phyloP scores from a whole-genome alignment of 228 moss, liverwort and hornwort genomes.

The Sphagnum magellanicum region DNA sequence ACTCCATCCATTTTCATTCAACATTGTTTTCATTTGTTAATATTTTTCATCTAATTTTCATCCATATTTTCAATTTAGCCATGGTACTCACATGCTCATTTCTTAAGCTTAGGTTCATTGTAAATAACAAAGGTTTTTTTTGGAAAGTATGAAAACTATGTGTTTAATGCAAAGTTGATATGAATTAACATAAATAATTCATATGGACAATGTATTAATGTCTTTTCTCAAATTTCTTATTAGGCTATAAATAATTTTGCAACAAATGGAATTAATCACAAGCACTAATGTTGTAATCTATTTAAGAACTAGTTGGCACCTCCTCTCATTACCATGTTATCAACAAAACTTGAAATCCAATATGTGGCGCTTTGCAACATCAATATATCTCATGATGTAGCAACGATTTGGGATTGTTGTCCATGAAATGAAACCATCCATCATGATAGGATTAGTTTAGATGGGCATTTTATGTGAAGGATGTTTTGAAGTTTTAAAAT shows the following conservation, averaged over 20 bases:
- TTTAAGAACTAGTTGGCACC: slow-evolving; percentile 97
- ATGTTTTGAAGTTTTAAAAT: too few relatives aligned
- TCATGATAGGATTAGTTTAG: background rate
- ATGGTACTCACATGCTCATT: too few relatives aligned
- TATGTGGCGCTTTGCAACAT: slow-evolving; percentile 98
- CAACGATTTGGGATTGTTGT: slow-evolving; percentile 95
- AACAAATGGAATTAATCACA: slow-evolving; percentile 98
- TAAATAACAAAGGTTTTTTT: too few relatives aligned
- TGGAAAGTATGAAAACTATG: too few relatives aligned
- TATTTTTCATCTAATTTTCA: too few relatives aligned
- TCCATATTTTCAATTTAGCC: too few relatives aligned
- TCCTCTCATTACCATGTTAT: slow-evolving; percentile 92
- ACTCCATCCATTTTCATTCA: too few relatives aligned
- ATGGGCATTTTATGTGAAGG: background rate
- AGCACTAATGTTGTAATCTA: slow-evolving; percentile 84
- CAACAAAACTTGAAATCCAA: slow-evolving; percentile 97
- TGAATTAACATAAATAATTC: background rate
- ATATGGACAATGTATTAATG: too few relatives aligned
- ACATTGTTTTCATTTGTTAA: too few relatives aligned
- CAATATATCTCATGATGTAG: slow-evolving; percentile 94
- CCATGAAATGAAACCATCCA: slow-evolving; percentile 87
- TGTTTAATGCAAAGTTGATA: background rate
- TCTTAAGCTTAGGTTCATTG: too few relatives aligned
- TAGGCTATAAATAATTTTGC: slow-evolving; percentile 70
- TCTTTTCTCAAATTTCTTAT: too few relatives aligned